Percentiles rank a stretch among this genome's conserved stretches.
Conservation (phyloP, 805 yeast species). For the Ogataea thermomethanolica region DNA sequence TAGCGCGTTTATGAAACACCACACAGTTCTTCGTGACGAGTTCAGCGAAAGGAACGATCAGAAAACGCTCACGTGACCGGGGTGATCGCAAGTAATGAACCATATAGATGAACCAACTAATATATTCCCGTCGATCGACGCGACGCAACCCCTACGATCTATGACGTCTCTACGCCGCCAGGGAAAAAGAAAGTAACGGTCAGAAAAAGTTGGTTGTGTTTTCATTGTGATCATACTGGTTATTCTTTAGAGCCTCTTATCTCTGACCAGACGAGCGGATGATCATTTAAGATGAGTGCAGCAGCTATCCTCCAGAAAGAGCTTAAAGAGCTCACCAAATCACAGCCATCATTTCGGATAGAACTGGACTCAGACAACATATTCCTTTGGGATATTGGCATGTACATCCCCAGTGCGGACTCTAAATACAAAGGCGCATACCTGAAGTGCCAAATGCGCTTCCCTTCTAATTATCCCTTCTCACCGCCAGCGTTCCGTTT, state of each 20-base stretch:
- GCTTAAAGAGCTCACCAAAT: slow-evolving; percentile 29
- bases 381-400: slow-evolving; percentile 77
- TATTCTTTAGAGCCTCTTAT: background rate
- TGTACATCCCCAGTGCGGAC: slow-evolving; percentile 86
- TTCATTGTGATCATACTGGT: slow-evolving; percentile 1
- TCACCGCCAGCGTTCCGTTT: slow-evolving; percentile 91
- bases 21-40: slow-evolving; percentile 23
- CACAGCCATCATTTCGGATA: slow-evolving; percentile 33
- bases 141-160: background rate
- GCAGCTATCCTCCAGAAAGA: slow-evolving; percentile 36
- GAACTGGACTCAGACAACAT: slow-evolving; percentile 52
- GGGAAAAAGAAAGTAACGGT: slow-evolving; percentile 5
- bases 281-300: slow-evolving; percentile 20
- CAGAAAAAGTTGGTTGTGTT: slow-evolving; percentile 10
- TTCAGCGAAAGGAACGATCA: slow-evolving; percentile 11
- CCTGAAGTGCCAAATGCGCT: slow-evolving; percentile 89
- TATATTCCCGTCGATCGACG: slow-evolving; percentile 11
- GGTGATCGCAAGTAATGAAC: slow-evolving; percentile 5
- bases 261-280: background rate
- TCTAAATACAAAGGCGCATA: slow-evolving; percentile 93
- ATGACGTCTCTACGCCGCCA: background rate
- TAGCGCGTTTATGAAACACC: slow-evolving; percentile 21
- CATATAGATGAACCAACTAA: slow-evolving; percentile 4
- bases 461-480: slow-evolving; percentile 88
- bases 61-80: slow-evolving; percentile 2